Evolutionary conservation across 176 grass and related monocot species (phyloP).

Genomic region (Oryza officinalis): DNA sequence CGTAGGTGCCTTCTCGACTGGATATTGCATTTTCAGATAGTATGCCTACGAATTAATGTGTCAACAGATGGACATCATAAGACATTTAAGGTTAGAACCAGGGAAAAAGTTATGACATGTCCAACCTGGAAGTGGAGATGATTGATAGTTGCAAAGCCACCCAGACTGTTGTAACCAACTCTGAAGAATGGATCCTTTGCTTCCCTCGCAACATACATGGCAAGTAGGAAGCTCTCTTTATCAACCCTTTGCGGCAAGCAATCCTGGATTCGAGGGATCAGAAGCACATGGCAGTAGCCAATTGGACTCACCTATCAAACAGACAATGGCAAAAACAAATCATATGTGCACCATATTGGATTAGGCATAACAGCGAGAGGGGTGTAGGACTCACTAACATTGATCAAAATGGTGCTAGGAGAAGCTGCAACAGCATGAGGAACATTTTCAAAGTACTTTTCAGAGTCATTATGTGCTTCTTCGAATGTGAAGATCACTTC

Average conservation of each 20-base stretch:
- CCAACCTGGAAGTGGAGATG: slow-evolving; percentile 84
- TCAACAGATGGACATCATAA: background rate
- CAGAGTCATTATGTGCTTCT: slow-evolving; percentile 36
- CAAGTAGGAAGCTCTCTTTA: slow-evolving; percentile 53
- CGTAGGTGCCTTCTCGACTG: slow-evolving; percentile 60
- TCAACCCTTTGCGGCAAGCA: slow-evolving; percentile 64
- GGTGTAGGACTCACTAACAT: slow-evolving; percentile 34
- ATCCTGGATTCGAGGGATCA: slow-evolving; percentile 53
- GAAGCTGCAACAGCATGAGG: slow-evolving; percentile 35
- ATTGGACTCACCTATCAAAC: slow-evolving; percentile 64
- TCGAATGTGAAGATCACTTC: slow-evolving; percentile 60
- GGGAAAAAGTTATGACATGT: background rate
- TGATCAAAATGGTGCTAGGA: slow-evolving; percentile 62
- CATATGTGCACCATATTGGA: background rate
- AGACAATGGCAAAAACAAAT: background rate
- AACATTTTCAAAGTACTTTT: slow-evolving; percentile 33
- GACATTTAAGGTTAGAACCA: background rate
- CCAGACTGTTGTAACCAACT: slow-evolving; percentile 77
- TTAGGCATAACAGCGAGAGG: background rate
- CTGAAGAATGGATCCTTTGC: slow-evolving; percentile 51
- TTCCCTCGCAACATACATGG: slow-evolving; percentile 60
- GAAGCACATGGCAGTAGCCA: slow-evolving; percentile 67
- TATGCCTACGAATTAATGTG: slow-evolving; percentile 47
- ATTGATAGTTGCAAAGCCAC: slow-evolving; percentile 74
- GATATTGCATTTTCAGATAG: slow-evolving; percentile 60